phyloP scores from a whole-genome alignment of 2,329 filamentous ascomycete genomes.

The Hymenoscyphus occultus region DNA sequence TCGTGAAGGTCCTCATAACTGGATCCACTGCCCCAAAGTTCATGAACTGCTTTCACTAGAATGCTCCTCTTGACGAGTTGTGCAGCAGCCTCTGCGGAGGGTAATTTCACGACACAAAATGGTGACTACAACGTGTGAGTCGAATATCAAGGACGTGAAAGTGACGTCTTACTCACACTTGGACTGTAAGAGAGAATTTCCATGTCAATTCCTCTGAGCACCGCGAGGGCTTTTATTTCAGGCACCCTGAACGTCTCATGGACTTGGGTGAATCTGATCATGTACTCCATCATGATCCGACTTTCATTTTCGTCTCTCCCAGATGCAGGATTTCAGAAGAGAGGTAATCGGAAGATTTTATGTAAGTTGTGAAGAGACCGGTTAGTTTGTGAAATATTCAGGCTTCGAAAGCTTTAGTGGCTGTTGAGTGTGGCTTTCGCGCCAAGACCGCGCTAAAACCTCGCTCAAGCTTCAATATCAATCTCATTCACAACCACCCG shows the following conservation, averaged over 20 bases:
- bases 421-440: conserved; percentile 1
- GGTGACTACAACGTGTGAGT: conserved; percentile 61
- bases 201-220: conserved; percentile 63
- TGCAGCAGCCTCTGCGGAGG: conserved; percentile 61
- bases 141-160: conserved; percentile 17
- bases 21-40: conserved; percentile 77
- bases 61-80: conserved; percentile 73
- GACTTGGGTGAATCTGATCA: conserved; percentile 84
- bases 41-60: conserved; percentile 78
- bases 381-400: conserved; percentile 10
- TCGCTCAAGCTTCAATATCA: conserved; percentile 7
- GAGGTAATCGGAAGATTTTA: background rate
- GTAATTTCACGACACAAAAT: conserved; percentile 74
- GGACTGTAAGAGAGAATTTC: conserved; percentile 72
- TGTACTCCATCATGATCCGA: conserved; percentile 60
- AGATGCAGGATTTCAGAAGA: background rate
- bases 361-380: background rate
- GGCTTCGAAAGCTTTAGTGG: background rate
- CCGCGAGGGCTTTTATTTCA: conserved; percentile 78
- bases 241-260: conserved; percentile 89
- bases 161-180: conserved; percentile 54
- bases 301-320: background rate
- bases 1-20: conserved; percentile 67
- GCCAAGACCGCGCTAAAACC: conserved; percentile 16
- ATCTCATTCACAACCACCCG: conserved; percentile 3